Evolutionary conservation across 345 rosid genomes (phyloP).

Genomic region (Anastatica hierochuntica): DNA sequence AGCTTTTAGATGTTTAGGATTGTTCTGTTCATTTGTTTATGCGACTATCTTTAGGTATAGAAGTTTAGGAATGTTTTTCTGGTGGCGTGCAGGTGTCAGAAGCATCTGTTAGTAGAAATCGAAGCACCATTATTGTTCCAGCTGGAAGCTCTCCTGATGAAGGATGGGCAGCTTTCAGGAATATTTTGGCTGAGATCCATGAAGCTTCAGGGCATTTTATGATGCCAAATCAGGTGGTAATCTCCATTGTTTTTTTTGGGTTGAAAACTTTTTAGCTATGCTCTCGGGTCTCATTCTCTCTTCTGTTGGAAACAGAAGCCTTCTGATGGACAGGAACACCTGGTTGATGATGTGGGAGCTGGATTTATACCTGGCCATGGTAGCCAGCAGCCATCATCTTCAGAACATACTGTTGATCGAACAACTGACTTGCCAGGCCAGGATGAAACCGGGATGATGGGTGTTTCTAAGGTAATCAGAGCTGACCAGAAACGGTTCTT

Average conservation of each 20-base stretch:
- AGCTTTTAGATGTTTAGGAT: not conserved
- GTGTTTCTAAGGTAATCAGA: constrained; percentile 76
- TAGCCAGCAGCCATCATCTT: constrained; percentile 55
- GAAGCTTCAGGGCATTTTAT: constrained; percentile 71
- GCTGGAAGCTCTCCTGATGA: constrained; percentile 82
- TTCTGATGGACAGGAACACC: constrained; percentile 59
- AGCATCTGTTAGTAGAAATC: constrained; percentile 90
- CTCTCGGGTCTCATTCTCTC: constrained; percentile 6
- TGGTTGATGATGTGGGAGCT: constrained; percentile 96
- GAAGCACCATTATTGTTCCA: constrained; percentile 93
- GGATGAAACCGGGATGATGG: constrained; percentile 55
- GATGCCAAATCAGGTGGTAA: constrained; percentile 61
- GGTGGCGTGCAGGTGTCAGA: constrained; percentile 59
- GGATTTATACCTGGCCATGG: constrained; percentile 96
- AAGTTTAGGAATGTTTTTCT: too few relatives aligned
- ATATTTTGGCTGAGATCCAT: constrained; percentile 78
- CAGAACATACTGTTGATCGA: constrained; percentile 64
- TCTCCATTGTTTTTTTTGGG: not conserved
- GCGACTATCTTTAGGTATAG: not conserved
- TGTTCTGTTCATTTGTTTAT: not conserved
- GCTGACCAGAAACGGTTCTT: constrained; percentile 90
- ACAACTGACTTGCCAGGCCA: constrained; percentile 57
- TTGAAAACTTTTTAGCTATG: not conserved
- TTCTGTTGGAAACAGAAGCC: constrained; percentile 40
- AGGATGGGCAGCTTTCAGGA: constrained; percentile 97